Evolutionary conservation across 345 rosid species (phyloP).

Genomic region (Lepidium sativum): DNA sequence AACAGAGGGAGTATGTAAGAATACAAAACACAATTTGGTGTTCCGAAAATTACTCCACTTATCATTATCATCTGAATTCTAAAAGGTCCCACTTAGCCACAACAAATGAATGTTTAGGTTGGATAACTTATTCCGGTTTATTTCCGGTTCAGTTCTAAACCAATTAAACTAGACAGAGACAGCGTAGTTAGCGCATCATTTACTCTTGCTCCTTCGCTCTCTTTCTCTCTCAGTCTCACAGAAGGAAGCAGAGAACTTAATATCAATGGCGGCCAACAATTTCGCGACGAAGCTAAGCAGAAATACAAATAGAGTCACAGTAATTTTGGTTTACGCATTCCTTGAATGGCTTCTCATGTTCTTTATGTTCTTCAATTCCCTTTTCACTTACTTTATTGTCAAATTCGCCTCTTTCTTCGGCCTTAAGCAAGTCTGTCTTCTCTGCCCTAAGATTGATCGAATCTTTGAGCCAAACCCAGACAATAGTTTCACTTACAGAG

Average conservation of each 20-base stretch:
- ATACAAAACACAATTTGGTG: background rate
- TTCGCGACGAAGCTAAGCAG: slow-evolving; percentile 68
- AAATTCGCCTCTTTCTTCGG: slow-evolving; percentile 70
- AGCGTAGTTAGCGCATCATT: slow-evolving; percentile 22
- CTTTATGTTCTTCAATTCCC: slow-evolving; percentile 64
- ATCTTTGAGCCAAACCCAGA: slow-evolving; percentile 36
- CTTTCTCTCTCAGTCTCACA: background rate
- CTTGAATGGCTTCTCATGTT: slow-evolving; percentile 88
- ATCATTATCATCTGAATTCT: too few relatives aligned
- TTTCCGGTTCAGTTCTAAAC: slow-evolving; percentile 8
- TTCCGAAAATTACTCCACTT: slow-evolving; percentile 3
- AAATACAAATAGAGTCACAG: slow-evolving; percentile 53
- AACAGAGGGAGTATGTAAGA: too few relatives aligned
- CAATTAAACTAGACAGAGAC: slow-evolving; percentile 12
- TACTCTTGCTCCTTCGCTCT: background rate
- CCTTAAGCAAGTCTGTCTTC: slow-evolving; percentile 65
- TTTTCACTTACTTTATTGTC: slow-evolving; percentile 54
- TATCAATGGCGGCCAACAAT: slow-evolving; percentile 70
- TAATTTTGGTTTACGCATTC: slow-evolving; percentile 65
- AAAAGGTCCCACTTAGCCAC: background rate
- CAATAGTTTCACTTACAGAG: slow-evolving; percentile 28
- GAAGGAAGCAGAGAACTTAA: slow-evolving; percentile 19
- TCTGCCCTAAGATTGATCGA: slow-evolving; percentile 69
- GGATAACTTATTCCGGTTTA: background rate
- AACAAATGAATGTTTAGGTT: background rate